Percentiles rank a stretch among this genome's conserved stretches.
Conservation (phyloP, 2,329 filamentous ascomycete species). For the Ambrosiella xylebori region DNA sequence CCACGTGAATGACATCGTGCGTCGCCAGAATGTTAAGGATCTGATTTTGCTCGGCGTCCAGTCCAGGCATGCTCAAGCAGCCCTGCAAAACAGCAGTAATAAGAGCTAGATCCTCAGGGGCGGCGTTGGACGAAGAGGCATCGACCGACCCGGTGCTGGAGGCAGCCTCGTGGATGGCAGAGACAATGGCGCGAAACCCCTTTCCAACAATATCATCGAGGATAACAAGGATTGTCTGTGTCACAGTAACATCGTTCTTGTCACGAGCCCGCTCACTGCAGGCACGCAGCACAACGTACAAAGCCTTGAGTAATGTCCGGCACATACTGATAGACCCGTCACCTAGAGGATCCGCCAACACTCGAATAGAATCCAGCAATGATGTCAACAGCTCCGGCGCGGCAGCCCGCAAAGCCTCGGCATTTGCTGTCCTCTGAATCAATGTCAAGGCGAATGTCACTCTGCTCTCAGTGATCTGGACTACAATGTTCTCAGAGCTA, state of each 20-base stretch:
- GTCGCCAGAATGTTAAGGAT: constrained; percentile 53
- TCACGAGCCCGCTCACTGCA: constrained; percentile 25
- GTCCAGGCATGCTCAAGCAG: constrained; percentile 60
- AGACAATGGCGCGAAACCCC: constrained; percentile 67
- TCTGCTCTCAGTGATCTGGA: constrained; percentile 55
- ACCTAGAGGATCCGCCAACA: constrained; percentile 36
- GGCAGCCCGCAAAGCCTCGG: constrained; percentile 31
- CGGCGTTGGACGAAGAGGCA: constrained; percentile 19
- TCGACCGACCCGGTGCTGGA: constrained; percentile 14
- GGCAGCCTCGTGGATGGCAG: constrained; percentile 59
- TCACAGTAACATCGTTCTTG: constrained; percentile 24
- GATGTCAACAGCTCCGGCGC: constrained; percentile 33
- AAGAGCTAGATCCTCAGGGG: constrained; percentile 66
- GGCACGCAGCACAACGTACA: constrained; percentile 66
- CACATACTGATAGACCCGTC: constrained; percentile 50
- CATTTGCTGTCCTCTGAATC: constrained; percentile 59
- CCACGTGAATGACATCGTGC: constrained; percentile 62
- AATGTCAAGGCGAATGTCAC: constrained; percentile 70
- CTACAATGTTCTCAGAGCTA: constrained; percentile 66
- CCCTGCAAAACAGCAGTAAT: constrained; percentile 79
- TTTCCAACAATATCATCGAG: constrained; percentile 61
- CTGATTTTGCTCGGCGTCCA: constrained; percentile 53
- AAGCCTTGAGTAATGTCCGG: constrained; percentile 62
- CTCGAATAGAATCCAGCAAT: constrained; percentile 34
- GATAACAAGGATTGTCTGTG: constrained; percentile 57